phyloP scores from a whole-genome alignment of 2,329 filamentous ascomycete genomes.

The Coniochaeta sp. region DNA sequence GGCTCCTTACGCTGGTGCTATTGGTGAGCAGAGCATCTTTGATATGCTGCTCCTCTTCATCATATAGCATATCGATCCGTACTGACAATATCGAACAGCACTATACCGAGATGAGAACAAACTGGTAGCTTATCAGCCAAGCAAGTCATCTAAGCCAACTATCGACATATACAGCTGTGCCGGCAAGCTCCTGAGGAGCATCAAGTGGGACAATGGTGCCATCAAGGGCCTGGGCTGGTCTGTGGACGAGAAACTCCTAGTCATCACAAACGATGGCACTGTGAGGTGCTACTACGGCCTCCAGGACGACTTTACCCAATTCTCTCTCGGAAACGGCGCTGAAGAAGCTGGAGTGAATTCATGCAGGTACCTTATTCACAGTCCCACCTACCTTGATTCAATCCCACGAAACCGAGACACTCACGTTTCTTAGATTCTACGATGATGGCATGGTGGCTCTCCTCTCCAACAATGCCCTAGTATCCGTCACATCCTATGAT shows the following conservation, averaged over 20 bases:
- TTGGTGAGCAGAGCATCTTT: conserved; percentile 60
- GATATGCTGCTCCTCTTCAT: no score
- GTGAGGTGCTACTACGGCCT: conserved; percentile 86
- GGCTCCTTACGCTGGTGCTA: conserved; percentile 85
- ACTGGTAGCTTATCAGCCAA: conserved; percentile 67
- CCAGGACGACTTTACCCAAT: conserved; percentile 92
- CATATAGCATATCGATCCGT: no score
- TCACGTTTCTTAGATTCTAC: conserved; percentile 53
- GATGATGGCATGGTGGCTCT: conserved; percentile 87
- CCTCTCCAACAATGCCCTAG: conserved; percentile 76
- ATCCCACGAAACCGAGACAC: no score
- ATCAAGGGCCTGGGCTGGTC: conserved; percentile 93
- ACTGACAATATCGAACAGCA: conserved; percentile 41
- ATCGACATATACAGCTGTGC: conserved; percentile 95
- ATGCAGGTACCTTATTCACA: conserved; percentile 59
- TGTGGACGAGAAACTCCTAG: conserved; percentile 84
- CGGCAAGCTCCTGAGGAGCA: conserved; percentile 76
- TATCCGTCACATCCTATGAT: conserved; percentile 81
- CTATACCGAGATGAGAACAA: conserved; percentile 85
- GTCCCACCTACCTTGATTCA: no score
- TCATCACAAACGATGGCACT: conserved; percentile 82
- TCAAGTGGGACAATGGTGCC: conserved; percentile 84
- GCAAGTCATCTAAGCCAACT: conserved; percentile 65
- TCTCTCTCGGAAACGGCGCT: conserved; percentile 81
- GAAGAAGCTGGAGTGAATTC: conserved; percentile 81